Evolutionary conservation across 108 stramenopile species (phyloP), one percentile per base, ranked within the genome.

Genomic region (Skeletonema marinoi): DNA sequence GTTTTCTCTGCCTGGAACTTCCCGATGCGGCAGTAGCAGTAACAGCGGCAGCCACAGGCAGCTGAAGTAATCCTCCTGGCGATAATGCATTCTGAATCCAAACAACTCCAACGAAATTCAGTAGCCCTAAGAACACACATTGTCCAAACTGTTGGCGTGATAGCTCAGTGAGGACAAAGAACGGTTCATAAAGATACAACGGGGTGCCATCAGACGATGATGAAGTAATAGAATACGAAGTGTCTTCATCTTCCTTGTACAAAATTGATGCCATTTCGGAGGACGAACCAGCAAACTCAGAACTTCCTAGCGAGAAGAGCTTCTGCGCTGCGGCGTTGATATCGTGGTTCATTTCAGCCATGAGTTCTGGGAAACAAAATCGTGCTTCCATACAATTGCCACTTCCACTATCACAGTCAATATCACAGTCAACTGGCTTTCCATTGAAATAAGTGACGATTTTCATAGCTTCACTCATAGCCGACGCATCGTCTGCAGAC

Each of bases 391-490:
- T 77, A 17, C 10, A n/a, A 16, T 68, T 76, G 14, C 69, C 30
- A 16, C 32, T 68, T 60, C 70, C 58, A 19, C 38, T 50, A 14
- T 62, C 73, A 10, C 21, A 31, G 25, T 59, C 46, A 2, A 65
- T 50, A 14, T 62, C 73, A 10, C 21, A 31, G 25, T 59, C 46
- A 2, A 65, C 70, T 14, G 93, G 93, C 19, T 84, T 77, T 51
- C 94, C 94, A 74, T 95, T 91, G 74, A 95, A 95, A 70, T 95
- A 86, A 17, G 92, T 59, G 5, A 92, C 84, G 5, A 95, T 84
- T 13, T 67, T 64, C 66, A 95, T 71, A 0, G 76, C 81, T 48
- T 88, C 85, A 19, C 87, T 38, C 32, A 85, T 58, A 0, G 89
- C 66, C 17, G 81, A 68, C 3, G 75, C 46, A 19, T 75, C 66